Percentiles rank a stretch among this genome's conserved stretches.
These are phyloP conservation scores for Insectozyma bohioensis DNA, from an alignment of 1,139 yeast genomes.

Conservation along the genomic window DNA sequence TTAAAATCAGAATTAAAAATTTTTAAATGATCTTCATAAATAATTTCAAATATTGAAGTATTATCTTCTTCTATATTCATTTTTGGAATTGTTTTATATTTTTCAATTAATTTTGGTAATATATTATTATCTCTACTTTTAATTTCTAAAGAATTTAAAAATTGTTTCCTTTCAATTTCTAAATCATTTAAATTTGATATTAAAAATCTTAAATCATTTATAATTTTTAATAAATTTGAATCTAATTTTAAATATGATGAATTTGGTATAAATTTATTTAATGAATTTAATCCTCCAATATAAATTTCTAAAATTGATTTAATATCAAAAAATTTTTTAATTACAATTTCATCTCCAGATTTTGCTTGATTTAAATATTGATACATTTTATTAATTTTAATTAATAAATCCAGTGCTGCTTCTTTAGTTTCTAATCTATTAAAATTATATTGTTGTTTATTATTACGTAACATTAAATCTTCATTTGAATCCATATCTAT, in stretches of 20 bases:
- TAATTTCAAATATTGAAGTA: conserved; percentile 30
- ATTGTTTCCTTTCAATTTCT: conserved; percentile 34
- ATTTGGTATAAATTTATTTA: conserved; percentile 52
- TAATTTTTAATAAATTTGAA: conserved; percentile 32
- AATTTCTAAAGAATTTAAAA: conserved; percentile 42
- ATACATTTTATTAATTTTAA: conserved; percentile 43
- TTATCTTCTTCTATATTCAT: conserved; percentile 22
- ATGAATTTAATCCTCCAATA: conserved; percentile 39
- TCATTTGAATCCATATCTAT: conserved; percentile 54
- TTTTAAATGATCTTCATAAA: conserved; percentile 37
- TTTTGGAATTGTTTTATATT: conserved; percentile 34
- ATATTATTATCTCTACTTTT: conserved; percentile 50
- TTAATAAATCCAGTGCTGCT: conserved; percentile 36
- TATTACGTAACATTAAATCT: conserved; percentile 49
- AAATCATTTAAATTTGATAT: conserved; percentile 25
- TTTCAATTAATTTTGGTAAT: conserved; percentile 50
- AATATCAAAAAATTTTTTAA: conserved; percentile 43
- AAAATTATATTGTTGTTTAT: conserved; percentile 55
- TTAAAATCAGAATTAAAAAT: conserved; percentile 42
- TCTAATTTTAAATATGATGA: conserved; percentile 44
- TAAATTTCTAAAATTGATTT: conserved; percentile 44
- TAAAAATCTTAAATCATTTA: conserved; percentile 43
- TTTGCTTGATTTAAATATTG: conserved; percentile 58
- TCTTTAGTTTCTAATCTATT: conserved; percentile 37
- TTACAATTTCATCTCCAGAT: conserved; percentile 57